Evolutionary conservation across 2,329 filamentous ascomycete genomes (phyloP), one percentile per base, ranked within the genome.

Genomic region (Penicillium sp.): DNA sequence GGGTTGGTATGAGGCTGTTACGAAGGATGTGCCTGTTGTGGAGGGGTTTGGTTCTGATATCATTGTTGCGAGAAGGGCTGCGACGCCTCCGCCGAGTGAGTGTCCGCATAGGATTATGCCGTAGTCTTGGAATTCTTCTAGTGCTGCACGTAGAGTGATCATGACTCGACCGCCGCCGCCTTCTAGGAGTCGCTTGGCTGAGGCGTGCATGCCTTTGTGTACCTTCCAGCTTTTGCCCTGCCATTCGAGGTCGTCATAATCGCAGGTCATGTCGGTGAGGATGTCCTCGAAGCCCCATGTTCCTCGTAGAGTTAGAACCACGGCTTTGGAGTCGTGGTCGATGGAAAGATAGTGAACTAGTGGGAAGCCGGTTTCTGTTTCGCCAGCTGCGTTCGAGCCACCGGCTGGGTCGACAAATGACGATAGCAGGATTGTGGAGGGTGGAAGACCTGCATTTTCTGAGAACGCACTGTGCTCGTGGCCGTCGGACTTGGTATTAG

Each of bases 201-300:
- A 89, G 0, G 87, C 86, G 67, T 89, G 86, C 52, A 90, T 85
- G 14, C 88, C 88, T 68, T 89, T 89, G 72, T 90, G 88, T 0
- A 90, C 87, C 61, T 87, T 84, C 75, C 88, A 89, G 1, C 76
- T 75, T 55, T 79, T 82, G 16, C 85, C 85, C 55, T 84, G 80
- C 85, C 88, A 75, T 56, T 69, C 66, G 4, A 75, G 64, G 52
- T 85, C 80, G 61, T 88, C 86, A 60, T 89, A 90, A 44, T 89
- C 87, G 70, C 87, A 90, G 30, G 87, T 87, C 81, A 90, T 84
- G 65, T 90, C 88, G 0, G 87, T 87, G 35, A 90, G 74, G 25
- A 90, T 83, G 66, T 90, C 88, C 64, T 90, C 87, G 57, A 90
- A 89, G 0, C 88, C 88, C 37, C 89, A 77, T 0, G 88, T 90